phyloP scores from a whole-genome alignment of 2,329 filamentous ascomycete species.

The Tetracladium maxilliforme region DNA sequence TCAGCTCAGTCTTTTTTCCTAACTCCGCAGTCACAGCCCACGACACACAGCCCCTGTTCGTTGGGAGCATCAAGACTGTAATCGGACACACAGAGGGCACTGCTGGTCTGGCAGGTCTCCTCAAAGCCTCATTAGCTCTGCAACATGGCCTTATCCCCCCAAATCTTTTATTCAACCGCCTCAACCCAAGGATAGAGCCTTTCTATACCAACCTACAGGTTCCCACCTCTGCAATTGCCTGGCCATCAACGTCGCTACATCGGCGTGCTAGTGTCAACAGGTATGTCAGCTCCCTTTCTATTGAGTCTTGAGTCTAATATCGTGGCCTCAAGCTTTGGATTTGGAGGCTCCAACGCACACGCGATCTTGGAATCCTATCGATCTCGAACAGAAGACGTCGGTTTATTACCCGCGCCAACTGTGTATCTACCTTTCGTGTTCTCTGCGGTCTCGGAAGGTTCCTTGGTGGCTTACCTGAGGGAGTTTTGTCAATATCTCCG shows the following conservation, averaged over 20 bases:
- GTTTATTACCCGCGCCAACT: conserved; percentile 1
- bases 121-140: conserved; percentile 5
- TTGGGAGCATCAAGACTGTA: conserved; percentile 7
- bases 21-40: too few species aligned
- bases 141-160: conserved; percentile 6
- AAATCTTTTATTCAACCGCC: conserved; percentile 12
- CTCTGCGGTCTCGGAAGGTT: conserved; percentile 1
- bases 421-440: conserved; percentile 1
- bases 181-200: conserved; percentile 16
- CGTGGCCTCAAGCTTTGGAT: conserved; percentile 20
- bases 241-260: conserved; percentile 5
- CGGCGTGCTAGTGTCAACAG: conserved; percentile 9
- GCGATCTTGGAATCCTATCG: conserved; percentile 14
- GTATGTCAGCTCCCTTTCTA: too few species aligned
- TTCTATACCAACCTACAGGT: conserved; percentile 2
- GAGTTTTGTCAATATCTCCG: not conserved
- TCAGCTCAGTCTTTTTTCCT: conserved; percentile 8
- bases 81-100: conserved; percentile 7
- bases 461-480: conserved; percentile 1
- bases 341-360: conserved; percentile 27
- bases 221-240: conserved; percentile 2
- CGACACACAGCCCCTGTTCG: too few species aligned
- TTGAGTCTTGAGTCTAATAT: too few species aligned
- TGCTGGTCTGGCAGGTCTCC: conserved; percentile 5
- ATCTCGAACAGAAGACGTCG: not conserved